Percentiles rank a stretch among this genome's conserved stretches.
phyloP scores from a whole-genome alignment of 257 asterid species.

The Cinchona pubescens region DNA sequence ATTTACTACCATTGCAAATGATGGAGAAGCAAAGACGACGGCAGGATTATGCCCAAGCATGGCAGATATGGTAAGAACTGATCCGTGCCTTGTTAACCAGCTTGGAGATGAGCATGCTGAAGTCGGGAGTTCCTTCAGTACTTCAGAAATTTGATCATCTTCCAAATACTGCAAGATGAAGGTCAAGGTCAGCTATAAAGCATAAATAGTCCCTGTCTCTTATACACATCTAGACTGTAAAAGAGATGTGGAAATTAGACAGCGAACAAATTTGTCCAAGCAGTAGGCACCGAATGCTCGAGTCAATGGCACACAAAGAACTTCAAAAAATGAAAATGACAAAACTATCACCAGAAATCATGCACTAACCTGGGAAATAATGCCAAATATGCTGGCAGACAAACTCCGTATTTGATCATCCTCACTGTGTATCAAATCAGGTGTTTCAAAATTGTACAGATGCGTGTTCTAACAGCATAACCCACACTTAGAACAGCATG shows the following conservation, averaged over 20 bases:
- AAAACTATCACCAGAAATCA: slow-evolving; percentile 11
- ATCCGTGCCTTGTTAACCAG: slow-evolving; percentile 88
- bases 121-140: slow-evolving; percentile 54
- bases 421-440: slow-evolving; percentile 67
- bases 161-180: slow-evolving; percentile 64
- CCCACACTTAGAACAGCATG: slow-evolving; percentile 90
- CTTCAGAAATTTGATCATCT: slow-evolving; percentile 61
- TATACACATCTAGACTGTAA: neutral
- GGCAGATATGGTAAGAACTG: slow-evolving; percentile 68
- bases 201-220: too few relatives aligned
- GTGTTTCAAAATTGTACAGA: slow-evolving; percentile 56
- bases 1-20: slow-evolving; percentile 40
- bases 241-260: neutral
- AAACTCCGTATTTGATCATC: slow-evolving; percentile 76
- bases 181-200: neutral
- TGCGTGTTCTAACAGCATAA: slow-evolving; percentile 58
- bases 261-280: neutral
- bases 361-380: slow-evolving; percentile 64
- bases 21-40: slow-evolving; percentile 55
- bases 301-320: neutral
- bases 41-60: slow-evolving; percentile 75
- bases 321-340: neutral
- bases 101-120: slow-evolving; percentile 57
- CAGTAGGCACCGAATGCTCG: neutral
- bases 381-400: slow-evolving; percentile 76